These are phyloP conservation scores for Lepidium didymum DNA, from an alignment of 345 rosid genomes.

Conservation along the genomic window DNA sequence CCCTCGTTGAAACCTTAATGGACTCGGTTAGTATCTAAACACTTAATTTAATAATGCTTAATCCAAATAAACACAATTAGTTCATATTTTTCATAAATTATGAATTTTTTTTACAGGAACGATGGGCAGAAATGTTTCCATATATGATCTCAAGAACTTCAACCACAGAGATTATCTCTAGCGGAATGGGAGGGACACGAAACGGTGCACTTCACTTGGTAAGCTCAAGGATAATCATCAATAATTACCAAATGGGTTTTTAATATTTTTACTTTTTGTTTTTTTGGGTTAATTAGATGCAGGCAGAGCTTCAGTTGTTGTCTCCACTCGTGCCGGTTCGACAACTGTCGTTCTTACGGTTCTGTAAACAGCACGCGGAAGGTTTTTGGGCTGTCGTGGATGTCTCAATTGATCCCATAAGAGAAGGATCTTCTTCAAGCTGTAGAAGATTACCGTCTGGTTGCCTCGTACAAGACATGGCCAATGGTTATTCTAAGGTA, in stretches of 20 bases:
- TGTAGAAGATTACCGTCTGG: conserved; percentile 96
- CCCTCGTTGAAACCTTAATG: conserved; percentile 90
- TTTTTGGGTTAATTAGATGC: conserved; percentile 52
- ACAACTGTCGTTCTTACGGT: conserved; percentile 75
- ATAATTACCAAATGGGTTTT: not conserved
- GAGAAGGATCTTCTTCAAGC: conserved; percentile 43
- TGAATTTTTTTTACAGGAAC: conserved; percentile 58
- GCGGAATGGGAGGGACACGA: conserved; percentile 87
- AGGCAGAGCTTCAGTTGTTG: conserved; percentile 78
- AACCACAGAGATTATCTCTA: conserved; percentile 65
- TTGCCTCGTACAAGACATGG: conserved; percentile 91
- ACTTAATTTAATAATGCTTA: not conserved
- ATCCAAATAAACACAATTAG: too few relatives aligned
- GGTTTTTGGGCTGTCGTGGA: conserved; percentile 97
- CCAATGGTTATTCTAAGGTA: conserved; percentile 98
- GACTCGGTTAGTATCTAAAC: conserved; percentile 54
- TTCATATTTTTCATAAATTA: too few relatives aligned
- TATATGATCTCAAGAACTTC: conserved; percentile 73
- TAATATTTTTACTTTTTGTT: not conserved
- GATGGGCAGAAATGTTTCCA: conserved; percentile 99
- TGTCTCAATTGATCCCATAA: conserved; percentile 63
- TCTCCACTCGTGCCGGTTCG: conserved; percentile 96
- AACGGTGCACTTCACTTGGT: conserved; percentile 94
- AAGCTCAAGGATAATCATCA: not conserved
- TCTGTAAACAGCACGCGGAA: conserved; percentile 90